Base-by-base conservation (phyloP, 176 grass and related monocot species). In the Aegilops bicornis region DNA sequence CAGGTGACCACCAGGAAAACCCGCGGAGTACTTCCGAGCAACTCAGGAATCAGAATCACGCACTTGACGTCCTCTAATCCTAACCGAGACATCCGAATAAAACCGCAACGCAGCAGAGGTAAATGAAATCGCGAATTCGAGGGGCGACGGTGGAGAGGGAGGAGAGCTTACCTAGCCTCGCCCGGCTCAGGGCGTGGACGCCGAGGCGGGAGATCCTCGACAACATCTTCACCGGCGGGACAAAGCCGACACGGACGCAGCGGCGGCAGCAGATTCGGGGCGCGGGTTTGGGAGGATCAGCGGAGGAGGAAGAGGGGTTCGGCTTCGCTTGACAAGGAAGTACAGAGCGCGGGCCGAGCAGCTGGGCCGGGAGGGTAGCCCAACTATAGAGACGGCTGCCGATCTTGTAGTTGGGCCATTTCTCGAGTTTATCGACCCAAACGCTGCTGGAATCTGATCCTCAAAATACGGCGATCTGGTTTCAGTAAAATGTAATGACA, bases 141-240 rank as follows among this genome's bases (percentile, higher is more conserved):
- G 30, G 56, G 10, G 72, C n/a, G 50, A 47, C 10, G 42, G 14
- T 8, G 61, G 36, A 25, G 25, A 11, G 40, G 27, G 42, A 79
- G 59, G 74, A 85, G 40, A n/a, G 30, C 59, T 66, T 64, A 88
- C 90, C 90, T 76, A 79, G 8, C 47, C 69, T 81, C 11, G 86
- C 67, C 36, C 56, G 74, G 79, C 19, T 86, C 40, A 90, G 69
- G 35, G 85, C 73, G 13, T 33, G 76, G 45, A 82, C 35, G 17
- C 90, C 90, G 19, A 92, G 83, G 59, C 86, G 88, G 48, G 90
- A 82, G 76, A 92, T 24, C 87, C 88, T 90, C 77, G 79, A 90
- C 37, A 91, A 16, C 93, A 95, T 92, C 81, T 79, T 48, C 42
- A 32, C 70, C 14, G 32, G 5, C 73, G 4, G 24, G 39, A 3